Percentiles rank a stretch among this genome's conserved stretches.
Conservation (phyloP, 1,139 yeast species). For the Pichia norvegensis region DNA sequence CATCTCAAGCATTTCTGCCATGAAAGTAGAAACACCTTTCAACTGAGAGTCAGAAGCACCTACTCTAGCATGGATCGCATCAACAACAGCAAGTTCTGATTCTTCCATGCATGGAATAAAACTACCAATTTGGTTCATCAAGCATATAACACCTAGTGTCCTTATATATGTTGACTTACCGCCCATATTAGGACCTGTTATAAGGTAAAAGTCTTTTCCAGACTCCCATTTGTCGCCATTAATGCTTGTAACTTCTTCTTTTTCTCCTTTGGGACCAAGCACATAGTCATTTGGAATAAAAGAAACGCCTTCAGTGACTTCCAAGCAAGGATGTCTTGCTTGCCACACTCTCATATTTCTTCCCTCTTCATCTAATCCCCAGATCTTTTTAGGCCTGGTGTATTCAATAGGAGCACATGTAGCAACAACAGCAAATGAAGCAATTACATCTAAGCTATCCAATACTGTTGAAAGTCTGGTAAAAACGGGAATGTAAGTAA, state of each 20-base stretch:
- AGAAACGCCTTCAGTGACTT: conserved; percentile 78
- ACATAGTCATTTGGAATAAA: conserved; percentile 62
- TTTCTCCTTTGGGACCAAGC: conserved; percentile 3
- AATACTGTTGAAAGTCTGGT: conserved; percentile 56
- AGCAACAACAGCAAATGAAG: conserved; percentile 80
- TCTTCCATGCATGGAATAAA: conserved; percentile 64
- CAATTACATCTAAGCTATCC: conserved; percentile 75
- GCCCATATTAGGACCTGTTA: conserved; percentile 99
- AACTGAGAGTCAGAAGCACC: conserved; percentile 98
- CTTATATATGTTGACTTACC: conserved; percentile 94
- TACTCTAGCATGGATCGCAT: conserved; percentile 90
- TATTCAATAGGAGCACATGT: conserved; percentile 79
- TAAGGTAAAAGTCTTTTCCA: conserved; percentile 62
- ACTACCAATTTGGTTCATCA: conserved; percentile 90
- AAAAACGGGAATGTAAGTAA: conserved; percentile 74
- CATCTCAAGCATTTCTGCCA: conserved; percentile 97
- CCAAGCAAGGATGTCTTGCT: conserved; percentile 92
- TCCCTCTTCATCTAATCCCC: conserved; percentile 39
- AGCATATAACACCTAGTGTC: conserved; percentile 81
- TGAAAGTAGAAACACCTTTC: conserved; percentile 92
- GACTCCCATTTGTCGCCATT: conserved; percentile 40
- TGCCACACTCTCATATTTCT: conserved; percentile 55
- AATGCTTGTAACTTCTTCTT: neutral
- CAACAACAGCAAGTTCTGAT: conserved; percentile 77
- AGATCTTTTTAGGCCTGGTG: conserved; percentile 52